These are phyloP conservation scores for Ilyonectria robusta DNA, from an alignment of 2,329 filamentous ascomycete species.

Conservation along the genomic window DNA sequence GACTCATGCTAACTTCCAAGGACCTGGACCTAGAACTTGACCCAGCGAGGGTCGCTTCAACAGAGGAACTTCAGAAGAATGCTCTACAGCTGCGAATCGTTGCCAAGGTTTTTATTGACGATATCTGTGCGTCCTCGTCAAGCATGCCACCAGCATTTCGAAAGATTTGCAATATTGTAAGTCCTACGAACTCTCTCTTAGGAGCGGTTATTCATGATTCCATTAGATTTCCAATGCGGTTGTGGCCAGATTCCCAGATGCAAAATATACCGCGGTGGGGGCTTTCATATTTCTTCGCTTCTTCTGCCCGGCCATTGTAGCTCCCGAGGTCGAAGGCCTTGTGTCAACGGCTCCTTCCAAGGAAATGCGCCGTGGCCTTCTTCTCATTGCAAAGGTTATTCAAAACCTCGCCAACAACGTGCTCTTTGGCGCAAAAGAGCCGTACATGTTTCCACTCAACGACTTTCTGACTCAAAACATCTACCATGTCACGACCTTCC, in stretches of 20 bases:
- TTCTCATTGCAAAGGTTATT: slow-evolving; percentile 79
- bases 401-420: slow-evolving; percentile 82
- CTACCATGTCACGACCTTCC: slow-evolving; percentile 75
- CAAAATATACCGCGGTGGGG: slow-evolving; percentile 80
- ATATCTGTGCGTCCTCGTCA: slow-evolving; percentile 74
- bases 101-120: slow-evolving; percentile 79
- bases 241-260: slow-evolving; percentile 74
- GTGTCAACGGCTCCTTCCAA: slow-evolving; percentile 73
- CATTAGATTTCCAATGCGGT: slow-evolving; percentile 73
- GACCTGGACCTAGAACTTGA: slow-evolving; percentile 79
- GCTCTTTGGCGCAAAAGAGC: slow-evolving; percentile 79
- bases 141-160: slow-evolving; percentile 75
- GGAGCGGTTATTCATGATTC: neutral
- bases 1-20: slow-evolving; percentile 76
- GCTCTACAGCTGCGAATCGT: slow-evolving; percentile 76
- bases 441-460: slow-evolving; percentile 80
- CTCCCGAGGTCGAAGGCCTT: slow-evolving; percentile 77
- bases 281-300: slow-evolving; percentile 81
- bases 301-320: slow-evolving; percentile 80
- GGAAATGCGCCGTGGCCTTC: slow-evolving; percentile 77
- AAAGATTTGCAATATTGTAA: slow-evolving; percentile 76
- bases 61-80: slow-evolving; percentile 76
- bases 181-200: slow-evolving; percentile 43
- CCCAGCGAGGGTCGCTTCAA: slow-evolving; percentile 70
- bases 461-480: slow-evolving; percentile 79